Evolutionary conservation across 345 rosid species (phyloP), one percentile per base, ranked within the genome.

Genomic region (Ceriops tagal): DNA sequence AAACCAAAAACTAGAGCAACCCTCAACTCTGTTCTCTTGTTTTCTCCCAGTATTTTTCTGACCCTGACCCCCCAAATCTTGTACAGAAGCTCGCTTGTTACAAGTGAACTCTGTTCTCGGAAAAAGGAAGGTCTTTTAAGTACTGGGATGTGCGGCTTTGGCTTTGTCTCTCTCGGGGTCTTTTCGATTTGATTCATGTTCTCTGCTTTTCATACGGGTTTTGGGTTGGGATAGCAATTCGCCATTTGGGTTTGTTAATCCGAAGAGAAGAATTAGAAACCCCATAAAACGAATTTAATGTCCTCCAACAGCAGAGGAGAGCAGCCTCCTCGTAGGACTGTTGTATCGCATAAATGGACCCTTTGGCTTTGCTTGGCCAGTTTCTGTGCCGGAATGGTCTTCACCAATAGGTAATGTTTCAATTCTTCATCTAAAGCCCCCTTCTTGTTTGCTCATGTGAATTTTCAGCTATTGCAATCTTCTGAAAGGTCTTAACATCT

Each of bases 351-450:
- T 64, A 93, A 77, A 81, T 89, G 95, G 96, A 82, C 90, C 13
- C 73, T 88, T 67, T 61, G 89, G 65, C 86, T 93, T 72, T 91
- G 98, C 65, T 68, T 89, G 58, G 87, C 82, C 16, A 80, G 92
- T 72, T 93, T 93, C 87, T 91, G 87, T 77, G 86, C 86, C 53
- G 98, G 97, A 15, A 81, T 91, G 73, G 78, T 93, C 82, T 87
- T 91, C 86, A 88, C 96, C 24, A 85, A 85, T 73, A 88, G 99
- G 99, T 93, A 84, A 24, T 69, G 39, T 6, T 46, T 26, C 34
- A 28, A 10, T 26, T 49, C 61, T 31, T 21, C 20, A 64, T 58
- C 26, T 13, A 6, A 15, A 1, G 2, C 15, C 39, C 8, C 19
- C 18, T 31, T 37, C 21, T 20, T 22, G 26, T 46, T 34, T 46